These are phyloP conservation scores for Fusarium sp. DNA, from an alignment of 2,329 filamentous ascomycete genomes.

Conservation along the genomic window DNA sequence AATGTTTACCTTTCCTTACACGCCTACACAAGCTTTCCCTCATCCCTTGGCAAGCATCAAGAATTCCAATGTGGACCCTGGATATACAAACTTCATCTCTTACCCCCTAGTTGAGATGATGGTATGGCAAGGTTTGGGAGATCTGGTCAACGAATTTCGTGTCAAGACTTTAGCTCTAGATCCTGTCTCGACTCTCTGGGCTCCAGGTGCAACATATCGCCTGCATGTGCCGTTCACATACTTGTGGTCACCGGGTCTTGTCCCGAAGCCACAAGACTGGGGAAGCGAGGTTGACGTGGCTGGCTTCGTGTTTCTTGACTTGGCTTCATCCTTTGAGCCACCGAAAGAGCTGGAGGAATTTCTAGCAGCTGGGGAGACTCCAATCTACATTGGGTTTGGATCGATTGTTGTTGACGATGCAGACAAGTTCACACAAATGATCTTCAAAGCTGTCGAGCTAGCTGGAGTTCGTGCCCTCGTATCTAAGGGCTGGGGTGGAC, in stretches of 20 bases:
- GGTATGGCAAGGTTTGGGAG: constrained; percentile 89
- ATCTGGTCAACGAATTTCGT: constrained; percentile 79
- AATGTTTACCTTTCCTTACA: constrained; percentile 91
- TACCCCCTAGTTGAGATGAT: constrained; percentile 86
- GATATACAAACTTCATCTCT: constrained; percentile 81
- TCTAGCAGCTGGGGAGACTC: constrained; percentile 63
- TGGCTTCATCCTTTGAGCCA: constrained; percentile 69
- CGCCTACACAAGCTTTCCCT: constrained; percentile 77
- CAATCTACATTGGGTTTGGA: constrained; percentile 80
- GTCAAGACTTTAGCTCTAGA: constrained; percentile 75
- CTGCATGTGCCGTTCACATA: constrained; percentile 81
- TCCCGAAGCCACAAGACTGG: constrained; percentile 76
- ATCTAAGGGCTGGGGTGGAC: constrained; percentile 79
- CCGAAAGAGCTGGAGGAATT: constrained; percentile 65
- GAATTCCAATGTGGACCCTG: constrained; percentile 74
- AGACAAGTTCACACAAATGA: constrained; percentile 73
- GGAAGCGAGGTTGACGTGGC: constrained; percentile 75
- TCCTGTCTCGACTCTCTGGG: constrained; percentile 80
- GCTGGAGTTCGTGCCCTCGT: constrained; percentile 76
- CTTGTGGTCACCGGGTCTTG: constrained; percentile 72
- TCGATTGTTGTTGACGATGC: constrained; percentile 80
- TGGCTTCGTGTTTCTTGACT: constrained; percentile 81
- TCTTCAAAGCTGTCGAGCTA: constrained; percentile 72
- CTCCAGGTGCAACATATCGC: constrained; percentile 76
- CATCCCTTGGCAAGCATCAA: constrained; percentile 82